A percentile compares a stretch with the other conserved stretches of the same genome.
Conservation (phyloP, 106 monocot genomes). For the Allium cepa region DNA sequence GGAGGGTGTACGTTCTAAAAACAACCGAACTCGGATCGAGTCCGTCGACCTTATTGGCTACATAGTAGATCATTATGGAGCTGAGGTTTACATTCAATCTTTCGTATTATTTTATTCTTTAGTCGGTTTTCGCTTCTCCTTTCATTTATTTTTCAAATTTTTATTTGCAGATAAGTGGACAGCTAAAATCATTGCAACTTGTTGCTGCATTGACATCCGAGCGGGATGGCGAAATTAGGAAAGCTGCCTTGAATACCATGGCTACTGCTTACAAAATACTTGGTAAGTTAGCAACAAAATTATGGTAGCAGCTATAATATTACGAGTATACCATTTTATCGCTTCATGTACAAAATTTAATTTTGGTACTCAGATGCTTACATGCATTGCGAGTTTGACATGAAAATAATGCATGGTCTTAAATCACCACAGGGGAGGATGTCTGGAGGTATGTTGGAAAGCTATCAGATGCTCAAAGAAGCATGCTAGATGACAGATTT, state of each 20-base stretch:
- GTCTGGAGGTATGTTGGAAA: conserved; percentile 96
- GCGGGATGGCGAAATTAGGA: conserved; percentile 98
- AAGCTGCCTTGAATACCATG: conserved; percentile 93
- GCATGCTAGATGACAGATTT: conserved; percentile 97
- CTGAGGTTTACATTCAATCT: conserved; percentile 48
- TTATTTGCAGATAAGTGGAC: conserved; percentile 65
- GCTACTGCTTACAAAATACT: conserved; percentile 93
- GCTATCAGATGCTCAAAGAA: conserved; percentile 92
- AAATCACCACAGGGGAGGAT: conserved; percentile 65
- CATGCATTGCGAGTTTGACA: too few species aligned
- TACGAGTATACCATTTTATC: too few species aligned
- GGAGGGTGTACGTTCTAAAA: conserved; percentile 95
- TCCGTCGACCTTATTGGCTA: conserved; percentile 89
- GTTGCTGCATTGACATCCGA: conserved; percentile 89
- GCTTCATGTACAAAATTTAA: too few species aligned
- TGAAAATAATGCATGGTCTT: background rate
- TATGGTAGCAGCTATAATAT: too few species aligned
- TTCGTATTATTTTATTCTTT: background rate
- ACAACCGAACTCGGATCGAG: conserved; percentile 92
- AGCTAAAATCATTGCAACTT: conserved; percentile 85
- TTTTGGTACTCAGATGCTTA: too few species aligned
- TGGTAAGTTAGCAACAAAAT: conserved; percentile 25
- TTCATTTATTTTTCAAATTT: background rate
- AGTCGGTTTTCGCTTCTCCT: background rate
- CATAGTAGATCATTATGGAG: conserved; percentile 66